A percentile compares a stretch with the other conserved stretches of the same genome.
Conservation (phyloP, 73 alveolate species). For the Breviolum minutum region DNA sequence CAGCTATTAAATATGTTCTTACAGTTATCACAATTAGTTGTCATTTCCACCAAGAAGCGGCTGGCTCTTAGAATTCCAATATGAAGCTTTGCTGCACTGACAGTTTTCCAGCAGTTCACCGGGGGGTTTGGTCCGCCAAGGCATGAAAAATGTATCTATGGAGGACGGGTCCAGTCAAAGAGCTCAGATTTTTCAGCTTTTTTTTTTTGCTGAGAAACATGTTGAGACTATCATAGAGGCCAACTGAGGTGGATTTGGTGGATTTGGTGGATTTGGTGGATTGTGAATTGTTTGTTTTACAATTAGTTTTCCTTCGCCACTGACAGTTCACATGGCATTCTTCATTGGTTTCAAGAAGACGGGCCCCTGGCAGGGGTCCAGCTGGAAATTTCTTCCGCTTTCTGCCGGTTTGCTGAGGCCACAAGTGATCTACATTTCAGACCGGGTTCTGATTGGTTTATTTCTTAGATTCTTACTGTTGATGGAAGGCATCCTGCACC, state of each 20-base stretch:
- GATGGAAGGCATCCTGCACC: no score
- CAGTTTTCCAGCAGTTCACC: no score
- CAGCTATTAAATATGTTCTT: neutral
- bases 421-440: constrained; percentile 50
- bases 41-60: no score
- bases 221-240: neutral
- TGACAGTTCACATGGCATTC: neutral
- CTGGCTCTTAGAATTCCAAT: no score
- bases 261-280: neutral
- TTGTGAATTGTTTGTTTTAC: neutral
- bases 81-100: no score
- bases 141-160: constrained; percentile 72
- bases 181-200: no score
- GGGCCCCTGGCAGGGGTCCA: neutral
- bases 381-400: neutral
- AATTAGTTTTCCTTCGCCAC: neutral
- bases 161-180: constrained; percentile 51
- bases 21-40: no score
- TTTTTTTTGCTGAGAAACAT: no score
- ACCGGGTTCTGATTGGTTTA: constrained; percentile 33
- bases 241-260: neutral
- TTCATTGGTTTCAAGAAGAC: neutral
- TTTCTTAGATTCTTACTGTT: no score
- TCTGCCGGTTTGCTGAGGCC: constrained; percentile 4
- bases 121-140: no score